phyloP scores from a whole-genome alignment of 2,329 filamentous ascomycete genomes.

The Elsinoe perseae region DNA sequence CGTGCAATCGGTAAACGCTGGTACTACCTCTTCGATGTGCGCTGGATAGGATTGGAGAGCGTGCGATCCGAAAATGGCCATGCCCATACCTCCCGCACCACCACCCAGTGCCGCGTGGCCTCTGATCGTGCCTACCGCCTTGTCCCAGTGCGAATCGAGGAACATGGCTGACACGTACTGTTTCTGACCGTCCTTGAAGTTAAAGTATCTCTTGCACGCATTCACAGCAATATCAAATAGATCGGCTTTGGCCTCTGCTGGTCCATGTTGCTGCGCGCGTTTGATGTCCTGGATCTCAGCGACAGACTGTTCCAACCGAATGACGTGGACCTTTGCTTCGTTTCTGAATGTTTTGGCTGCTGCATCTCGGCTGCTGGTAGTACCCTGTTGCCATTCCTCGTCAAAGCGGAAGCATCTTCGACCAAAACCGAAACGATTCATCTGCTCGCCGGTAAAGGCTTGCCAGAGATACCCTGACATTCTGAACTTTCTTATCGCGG shows the following conservation, averaged over 20 bases:
- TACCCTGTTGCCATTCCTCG: slow-evolving; percentile 86
- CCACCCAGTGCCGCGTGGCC: slow-evolving; percentile 82
- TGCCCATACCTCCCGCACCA: slow-evolving; percentile 61
- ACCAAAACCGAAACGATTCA: slow-evolving; percentile 82
- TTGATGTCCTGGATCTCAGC: slow-evolving; percentile 74
- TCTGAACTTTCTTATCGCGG: slow-evolving; percentile 79
- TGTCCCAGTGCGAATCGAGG: slow-evolving; percentile 85
- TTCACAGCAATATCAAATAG: slow-evolving; percentile 70
- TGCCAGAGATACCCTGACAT: slow-evolving; percentile 98
- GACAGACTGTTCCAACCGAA: slow-evolving; percentile 75
- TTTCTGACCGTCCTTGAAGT: slow-evolving; percentile 65
- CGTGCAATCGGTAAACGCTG: slow-evolving; percentile 84
- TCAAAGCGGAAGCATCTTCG: slow-evolving; percentile 83
- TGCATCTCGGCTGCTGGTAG: slow-evolving; percentile 66
- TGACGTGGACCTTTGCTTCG: slow-evolving; percentile 81
- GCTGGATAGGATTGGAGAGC: slow-evolving; percentile 85
- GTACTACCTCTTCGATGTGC: slow-evolving; percentile 79
- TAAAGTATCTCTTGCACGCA: slow-evolving; percentile 71
- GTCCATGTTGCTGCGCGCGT: slow-evolving; percentile 66
- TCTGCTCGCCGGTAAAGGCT: slow-evolving; percentile 92
- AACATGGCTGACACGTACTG: slow-evolving; percentile 82
- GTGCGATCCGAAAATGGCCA: slow-evolving; percentile 90
- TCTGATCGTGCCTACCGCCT: slow-evolving; percentile 57
- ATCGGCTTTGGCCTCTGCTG: slow-evolving; percentile 61
- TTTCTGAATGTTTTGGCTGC: slow-evolving; percentile 69